Evolutionary conservation across 768 basidiomycete species (phyloP).

Genomic region (Strobilomyces echinocephalus): DNA sequence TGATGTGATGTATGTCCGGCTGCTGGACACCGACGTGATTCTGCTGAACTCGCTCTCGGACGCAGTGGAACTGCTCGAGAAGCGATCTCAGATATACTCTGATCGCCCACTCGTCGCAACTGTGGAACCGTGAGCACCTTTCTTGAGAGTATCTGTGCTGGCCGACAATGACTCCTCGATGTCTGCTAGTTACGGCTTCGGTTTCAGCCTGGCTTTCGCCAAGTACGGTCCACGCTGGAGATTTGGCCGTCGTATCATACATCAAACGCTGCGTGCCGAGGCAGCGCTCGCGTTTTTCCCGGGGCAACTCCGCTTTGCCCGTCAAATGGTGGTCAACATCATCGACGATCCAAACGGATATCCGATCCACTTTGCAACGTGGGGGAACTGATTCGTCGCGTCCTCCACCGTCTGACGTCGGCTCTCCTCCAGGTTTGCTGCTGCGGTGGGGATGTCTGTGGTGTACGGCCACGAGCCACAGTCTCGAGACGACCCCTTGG

Average conservation of each 20-base stretch:
- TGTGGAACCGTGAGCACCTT: not conserved
- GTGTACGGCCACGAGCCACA: slow-evolving; percentile 13
- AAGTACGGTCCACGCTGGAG: not conserved
- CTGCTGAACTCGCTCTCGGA: not conserved
- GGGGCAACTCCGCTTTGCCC: not conserved
- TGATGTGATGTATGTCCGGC: slow-evolving; percentile 3
- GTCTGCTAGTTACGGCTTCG: not conserved
- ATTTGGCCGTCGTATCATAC: not conserved
- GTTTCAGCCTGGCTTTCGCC: not conserved
- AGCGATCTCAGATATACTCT: not conserved
- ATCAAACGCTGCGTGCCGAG: not conserved
- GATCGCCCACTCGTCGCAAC: not conserved
- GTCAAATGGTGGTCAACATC: too few species aligned
- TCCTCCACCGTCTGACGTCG: not conserved
- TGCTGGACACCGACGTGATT: slow-evolving; percentile 1
- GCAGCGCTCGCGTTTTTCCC: not conserved
- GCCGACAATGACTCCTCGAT: not conserved
- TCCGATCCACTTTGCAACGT: slow-evolving; percentile 1
- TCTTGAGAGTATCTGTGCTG: not conserved
- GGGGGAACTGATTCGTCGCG: not conserved
- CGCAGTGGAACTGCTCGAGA: not conserved
- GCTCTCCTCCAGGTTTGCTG: slow-evolving; percentile 22
- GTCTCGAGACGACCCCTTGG: not conserved
- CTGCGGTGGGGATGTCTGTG: slow-evolving; percentile 23
- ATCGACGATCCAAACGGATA: not conserved